Evolutionary conservation across 2,329 filamentous ascomycete species (phyloP), one percentile per base, ranked within the genome.

Genomic region (Fusarium sp.): DNA sequence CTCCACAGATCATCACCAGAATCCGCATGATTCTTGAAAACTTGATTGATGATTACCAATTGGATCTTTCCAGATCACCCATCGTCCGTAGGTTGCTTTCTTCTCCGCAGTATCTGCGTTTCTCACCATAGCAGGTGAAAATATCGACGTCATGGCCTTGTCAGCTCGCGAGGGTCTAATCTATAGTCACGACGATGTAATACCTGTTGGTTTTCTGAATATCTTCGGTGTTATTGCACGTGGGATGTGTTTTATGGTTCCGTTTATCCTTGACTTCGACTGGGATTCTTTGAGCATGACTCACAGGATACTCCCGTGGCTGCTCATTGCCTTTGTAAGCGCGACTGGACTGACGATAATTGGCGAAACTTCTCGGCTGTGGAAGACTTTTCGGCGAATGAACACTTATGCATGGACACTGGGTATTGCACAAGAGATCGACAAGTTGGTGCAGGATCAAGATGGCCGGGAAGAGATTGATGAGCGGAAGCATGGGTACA

Each of bases 351-450:
- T 52, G 34, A 52, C 32, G 9, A 29, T 52, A 52, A 7, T 52
- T 25, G 16, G 18, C 34, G 50, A 52, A 3, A 27, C 8, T 18
- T 27, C 24, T 12, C 34, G 50, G 4, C 34, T 52, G 6, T 52
- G 50, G 50, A 14, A 29, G 18, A 24, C 24, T 27, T 52, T 42
- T 12, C 8, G 8, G 1, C 32, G 50, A 4, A 43, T 52, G 50
- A 52, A 52, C 20, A 16, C 32, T 5, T 52, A 43, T 20, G 50
- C 50, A 43, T 52, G 50, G 50, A 42, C 50, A 42, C 34, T 52
- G 11, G 50, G 50, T 11, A 52, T 52, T 15, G 50, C 50, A 11
- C 32, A 9, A 12, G 50, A 52, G 50, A 42, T 52, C 7, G 50
- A 52, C 24, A 9, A 18, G n/a, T 7, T 52, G 20, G 2, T 52